Evolutionary conservation across 139 green algal genomes (phyloP).

Genomic region (Chlamydomonas sphaeroides): DNA sequence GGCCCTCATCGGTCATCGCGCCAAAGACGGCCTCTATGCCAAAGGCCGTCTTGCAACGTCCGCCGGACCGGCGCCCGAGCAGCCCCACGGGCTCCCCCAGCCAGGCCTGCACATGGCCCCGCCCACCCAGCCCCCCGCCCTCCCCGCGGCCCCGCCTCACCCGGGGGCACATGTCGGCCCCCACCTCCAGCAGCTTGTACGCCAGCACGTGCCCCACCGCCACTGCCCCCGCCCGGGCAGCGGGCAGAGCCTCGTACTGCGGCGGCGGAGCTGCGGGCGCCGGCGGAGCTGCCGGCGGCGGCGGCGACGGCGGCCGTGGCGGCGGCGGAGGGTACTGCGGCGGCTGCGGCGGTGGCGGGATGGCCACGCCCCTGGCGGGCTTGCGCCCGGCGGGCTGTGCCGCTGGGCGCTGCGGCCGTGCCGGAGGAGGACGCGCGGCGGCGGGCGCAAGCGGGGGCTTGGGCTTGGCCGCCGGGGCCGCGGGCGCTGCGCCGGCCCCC

Average conservation of each 20-base stretch:
- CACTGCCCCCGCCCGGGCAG: background rate
- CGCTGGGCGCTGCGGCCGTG: too few species aligned
- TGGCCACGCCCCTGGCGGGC: background rate
- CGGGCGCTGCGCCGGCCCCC: background rate
- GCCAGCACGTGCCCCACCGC: slow-evolving; percentile 12
- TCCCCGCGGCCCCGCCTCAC: background rate
- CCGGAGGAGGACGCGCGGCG: too few species aligned
- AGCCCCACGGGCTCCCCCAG: too few species aligned
- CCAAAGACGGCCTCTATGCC: too few species aligned
- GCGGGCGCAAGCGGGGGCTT: background rate
- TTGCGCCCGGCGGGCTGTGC: too few species aligned
- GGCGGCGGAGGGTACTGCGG: background rate
- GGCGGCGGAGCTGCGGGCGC: background rate
- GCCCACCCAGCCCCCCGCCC: too few species aligned
- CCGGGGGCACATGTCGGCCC: slow-evolving; percentile 24
- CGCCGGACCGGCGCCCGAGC: too few species aligned
- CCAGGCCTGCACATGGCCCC: too few species aligned
- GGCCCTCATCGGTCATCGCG: too few species aligned
- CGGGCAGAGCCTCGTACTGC: background rate
- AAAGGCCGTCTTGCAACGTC: too few species aligned
- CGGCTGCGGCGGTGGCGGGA: background rate
- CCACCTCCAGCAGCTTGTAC: slow-evolving; percentile 33
- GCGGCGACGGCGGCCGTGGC: background rate
- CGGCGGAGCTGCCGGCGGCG: background rate
- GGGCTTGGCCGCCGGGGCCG: background rate